These are phyloP conservation scores for Cetraspora pellucida DNA, from an alignment of 192 early-diverging fungal species.

Conservation along the genomic window DNA sequence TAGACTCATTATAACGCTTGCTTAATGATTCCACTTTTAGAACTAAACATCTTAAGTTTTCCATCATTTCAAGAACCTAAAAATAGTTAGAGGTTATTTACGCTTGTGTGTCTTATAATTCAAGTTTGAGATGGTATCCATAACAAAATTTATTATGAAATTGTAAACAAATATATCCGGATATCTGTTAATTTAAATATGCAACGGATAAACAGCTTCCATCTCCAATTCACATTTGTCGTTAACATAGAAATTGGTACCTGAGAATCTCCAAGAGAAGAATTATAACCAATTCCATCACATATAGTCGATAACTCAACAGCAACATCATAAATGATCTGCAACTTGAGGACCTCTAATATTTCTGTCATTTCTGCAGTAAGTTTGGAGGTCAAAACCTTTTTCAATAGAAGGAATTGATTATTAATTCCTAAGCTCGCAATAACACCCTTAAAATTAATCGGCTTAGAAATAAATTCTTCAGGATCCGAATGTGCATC, in stretches of 20 bases:
- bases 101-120: neutral
- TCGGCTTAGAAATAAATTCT: neutral
- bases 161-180: no score
- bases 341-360: conserved; percentile 12
- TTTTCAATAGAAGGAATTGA: conserved; percentile 28
- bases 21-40: conserved; percentile 24
- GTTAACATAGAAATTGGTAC: neutral
- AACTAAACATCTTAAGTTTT: conserved; percentile 25
- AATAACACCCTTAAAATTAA: conserved; percentile 26
- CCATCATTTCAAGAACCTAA: conserved; percentile 30
- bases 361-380: conserved; percentile 21
- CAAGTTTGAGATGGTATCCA: neutral
- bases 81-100: neutral
- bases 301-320: conserved; percentile 32
- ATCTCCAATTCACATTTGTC: no score
- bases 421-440: conserved; percentile 28
- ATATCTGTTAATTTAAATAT: no score
- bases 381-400: conserved; percentile 22
- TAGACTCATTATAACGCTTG: neutral
- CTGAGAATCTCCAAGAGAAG: conserved; percentile 19
- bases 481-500: conserved; percentile 1
- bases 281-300: conserved; percentile 25
- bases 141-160: no score
- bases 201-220: no score
- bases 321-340: conserved; percentile 31